These are phyloP conservation scores for Penicillium oxalicum DNA, from an alignment of 2,329 filamentous ascomycete species.

Conservation along the genomic window DNA sequence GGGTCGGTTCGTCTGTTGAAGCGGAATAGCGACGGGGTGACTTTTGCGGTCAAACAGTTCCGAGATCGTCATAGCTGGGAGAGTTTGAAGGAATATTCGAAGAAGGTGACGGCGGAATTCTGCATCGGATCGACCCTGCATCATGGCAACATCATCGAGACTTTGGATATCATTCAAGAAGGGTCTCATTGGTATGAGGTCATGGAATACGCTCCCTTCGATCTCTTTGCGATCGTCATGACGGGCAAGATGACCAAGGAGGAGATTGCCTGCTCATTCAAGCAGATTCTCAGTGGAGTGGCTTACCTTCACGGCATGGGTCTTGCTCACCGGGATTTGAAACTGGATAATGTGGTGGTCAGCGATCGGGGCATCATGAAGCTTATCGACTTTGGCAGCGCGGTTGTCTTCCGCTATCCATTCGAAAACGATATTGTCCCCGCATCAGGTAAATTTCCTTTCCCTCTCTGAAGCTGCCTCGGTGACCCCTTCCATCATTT, in stretches of 20 bases:
- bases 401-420: constrained; percentile 93
- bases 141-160: constrained; percentile 97
- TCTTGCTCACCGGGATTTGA: constrained; percentile 87
- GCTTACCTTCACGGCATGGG: constrained; percentile 94
- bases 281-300: constrained; percentile 92
- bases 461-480: neutral
- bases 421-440: constrained; percentile 85
- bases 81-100: constrained; percentile 89
- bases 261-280: constrained; percentile 82
- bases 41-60: constrained; percentile 98
- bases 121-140: constrained; percentile 95
- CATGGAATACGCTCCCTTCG: constrained; percentile 96
- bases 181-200: constrained; percentile 95
- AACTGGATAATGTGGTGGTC: constrained; percentile 96
- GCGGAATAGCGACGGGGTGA: constrained; percentile 81
- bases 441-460: constrained; percentile 58
- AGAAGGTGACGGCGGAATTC: constrained; percentile 97
- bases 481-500: too few relatives aligned
- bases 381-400: constrained; percentile 97
- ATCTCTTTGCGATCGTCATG: constrained; percentile 98
- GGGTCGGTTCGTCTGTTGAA: constrained; percentile 94
- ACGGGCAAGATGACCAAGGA: constrained; percentile 93
- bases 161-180: constrained; percentile 91
- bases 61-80: constrained; percentile 87
- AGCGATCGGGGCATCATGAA: constrained; percentile 98